These are phyloP conservation scores for Selenicereus undatus DNA, from an alignment of 148 eudicot genomes.

Conservation along the genomic window DNA sequence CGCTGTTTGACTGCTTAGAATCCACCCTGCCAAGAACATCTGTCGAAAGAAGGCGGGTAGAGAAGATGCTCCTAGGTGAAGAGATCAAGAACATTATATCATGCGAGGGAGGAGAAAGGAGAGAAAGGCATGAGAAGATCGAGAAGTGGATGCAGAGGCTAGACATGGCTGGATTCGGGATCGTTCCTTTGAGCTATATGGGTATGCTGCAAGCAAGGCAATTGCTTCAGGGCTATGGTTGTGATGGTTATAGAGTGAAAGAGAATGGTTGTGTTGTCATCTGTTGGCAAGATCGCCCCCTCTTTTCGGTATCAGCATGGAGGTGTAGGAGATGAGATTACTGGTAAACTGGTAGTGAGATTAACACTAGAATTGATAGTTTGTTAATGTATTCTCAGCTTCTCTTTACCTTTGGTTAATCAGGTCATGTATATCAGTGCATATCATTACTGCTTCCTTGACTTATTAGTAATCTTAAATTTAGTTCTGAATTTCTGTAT, in stretches of 20 bases:
- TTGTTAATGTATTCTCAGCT: constrained; percentile 13
- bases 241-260: constrained; percentile 77
- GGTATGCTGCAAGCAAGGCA: constrained; percentile 72
- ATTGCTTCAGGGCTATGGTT: constrained; percentile 56
- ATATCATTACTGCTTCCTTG: background rate
- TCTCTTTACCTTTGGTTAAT: constrained; percentile 16
- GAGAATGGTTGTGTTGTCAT: constrained; percentile 77
- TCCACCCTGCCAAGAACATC: constrained; percentile 68
- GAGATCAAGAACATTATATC: constrained; percentile 83
- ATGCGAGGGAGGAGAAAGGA: constrained; percentile 75
- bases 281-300: constrained; percentile 95
- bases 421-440: constrained; percentile 27
- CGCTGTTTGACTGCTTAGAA: constrained; percentile 84
- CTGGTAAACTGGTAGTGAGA: background rate
- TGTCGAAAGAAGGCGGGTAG: constrained; percentile 67
- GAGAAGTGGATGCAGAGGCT: constrained; percentile 83
- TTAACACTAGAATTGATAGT: background rate
- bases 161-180: constrained; percentile 61
- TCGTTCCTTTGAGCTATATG: constrained; percentile 64
- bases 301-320: constrained; percentile 83
- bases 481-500: background rate
- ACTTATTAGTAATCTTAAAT: background rate
- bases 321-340: constrained; percentile 52
- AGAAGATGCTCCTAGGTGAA: constrained; percentile 80
- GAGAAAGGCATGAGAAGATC: constrained; percentile 78